Evolutionary conservation across 2,329 filamentous ascomycete genomes (phyloP).

Genomic region (Arthroderma uncinatum): DNA sequence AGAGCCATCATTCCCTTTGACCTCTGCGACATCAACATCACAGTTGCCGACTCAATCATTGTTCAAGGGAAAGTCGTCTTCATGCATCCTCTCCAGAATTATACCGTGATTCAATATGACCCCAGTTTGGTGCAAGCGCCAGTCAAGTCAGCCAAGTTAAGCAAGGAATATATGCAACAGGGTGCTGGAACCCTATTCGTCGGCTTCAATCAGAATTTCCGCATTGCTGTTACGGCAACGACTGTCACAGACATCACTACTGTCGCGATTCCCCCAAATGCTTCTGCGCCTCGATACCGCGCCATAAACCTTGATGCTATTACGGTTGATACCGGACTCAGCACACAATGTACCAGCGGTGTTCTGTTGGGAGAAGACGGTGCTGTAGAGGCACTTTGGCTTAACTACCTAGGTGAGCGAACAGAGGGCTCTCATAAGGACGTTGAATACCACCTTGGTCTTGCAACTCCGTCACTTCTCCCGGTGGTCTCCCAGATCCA

Average conservation of each 20-base stretch:
- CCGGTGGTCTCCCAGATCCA: conserved; percentile 84
- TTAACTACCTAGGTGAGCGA: conserved; percentile 91
- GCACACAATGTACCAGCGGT: conserved; percentile 84
- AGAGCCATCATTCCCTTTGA: conserved; percentile 92
- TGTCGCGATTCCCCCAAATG: conserved; percentile 89
- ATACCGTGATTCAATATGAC: conserved; percentile 90
- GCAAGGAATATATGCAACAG: conserved; percentile 72
- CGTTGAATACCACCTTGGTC: conserved; percentile 89
- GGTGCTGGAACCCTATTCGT: conserved; percentile 93
- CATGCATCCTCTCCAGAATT: conserved; percentile 93
- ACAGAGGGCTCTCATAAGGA: conserved; percentile 69
- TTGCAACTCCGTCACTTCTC: conserved; percentile 76
- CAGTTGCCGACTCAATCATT: conserved; percentile 91
- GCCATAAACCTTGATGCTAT: conserved; percentile 95
- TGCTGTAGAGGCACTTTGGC: conserved; percentile 87
- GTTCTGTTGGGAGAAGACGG: conserved; percentile 84
- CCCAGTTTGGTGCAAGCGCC: conserved; percentile 86
- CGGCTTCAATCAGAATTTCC: conserved; percentile 92
- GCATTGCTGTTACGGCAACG: conserved; percentile 86
- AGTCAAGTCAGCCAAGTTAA: conserved; percentile 77
- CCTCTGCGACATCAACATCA: conserved; percentile 89
- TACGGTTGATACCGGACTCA: conserved; percentile 87
- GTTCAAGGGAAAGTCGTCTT: conserved; percentile 92
- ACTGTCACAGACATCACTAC: conserved; percentile 95
- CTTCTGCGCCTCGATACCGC: conserved; percentile 79